Conservation (phyloP, 805 yeast species). For the Zygotorulaspora florentina region DNA sequence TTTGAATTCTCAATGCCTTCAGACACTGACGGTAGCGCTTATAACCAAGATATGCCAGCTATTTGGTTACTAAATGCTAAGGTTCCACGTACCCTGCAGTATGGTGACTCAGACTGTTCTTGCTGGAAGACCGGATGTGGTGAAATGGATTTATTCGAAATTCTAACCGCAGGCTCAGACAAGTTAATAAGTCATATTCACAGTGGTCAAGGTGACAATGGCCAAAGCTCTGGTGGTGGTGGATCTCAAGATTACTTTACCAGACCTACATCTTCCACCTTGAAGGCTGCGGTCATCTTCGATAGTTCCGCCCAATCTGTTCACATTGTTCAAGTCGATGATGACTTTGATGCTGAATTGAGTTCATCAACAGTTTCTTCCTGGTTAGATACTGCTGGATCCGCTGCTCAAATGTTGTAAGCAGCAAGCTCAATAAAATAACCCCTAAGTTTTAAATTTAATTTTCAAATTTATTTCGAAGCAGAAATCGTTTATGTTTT, state of each 20-base stretch:
- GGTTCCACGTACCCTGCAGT: conserved; percentile 94
- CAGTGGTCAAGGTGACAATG: conserved; percentile 59
- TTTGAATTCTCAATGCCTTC: conserved; percentile 94
- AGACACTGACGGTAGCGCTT: conserved; percentile 43
- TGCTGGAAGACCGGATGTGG: conserved; percentile 99
- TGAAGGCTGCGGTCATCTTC: conserved; percentile 91
- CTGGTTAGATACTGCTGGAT: conserved; percentile 57
- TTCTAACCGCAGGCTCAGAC: conserved; percentile 69
- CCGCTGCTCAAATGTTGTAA: conserved; percentile 37
- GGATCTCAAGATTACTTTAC: conserved; percentile 82
- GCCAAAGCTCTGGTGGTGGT: conserved; percentile 67
- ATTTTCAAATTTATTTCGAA: neutral
- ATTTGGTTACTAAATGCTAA: conserved; percentile 93
- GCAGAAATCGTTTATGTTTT: neutral
- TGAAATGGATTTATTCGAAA: conserved; percentile 92
- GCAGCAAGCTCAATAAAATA: neutral
- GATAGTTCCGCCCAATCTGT: conserved; percentile 43
- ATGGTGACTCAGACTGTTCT: conserved; percentile 80
- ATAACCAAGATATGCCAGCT: conserved; percentile 95
- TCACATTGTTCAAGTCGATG: conserved; percentile 59
- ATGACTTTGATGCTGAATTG: conserved; percentile 51
- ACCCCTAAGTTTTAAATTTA: neutral
- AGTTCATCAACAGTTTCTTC: conserved; percentile 49
- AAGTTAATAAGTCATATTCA: conserved; percentile 80
- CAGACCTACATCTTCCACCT: conserved; percentile 73